These are phyloP conservation scores for Ploettnerulaceae sp. DNA, from an alignment of 2,329 filamentous ascomycete genomes.

Conservation along the genomic window DNA sequence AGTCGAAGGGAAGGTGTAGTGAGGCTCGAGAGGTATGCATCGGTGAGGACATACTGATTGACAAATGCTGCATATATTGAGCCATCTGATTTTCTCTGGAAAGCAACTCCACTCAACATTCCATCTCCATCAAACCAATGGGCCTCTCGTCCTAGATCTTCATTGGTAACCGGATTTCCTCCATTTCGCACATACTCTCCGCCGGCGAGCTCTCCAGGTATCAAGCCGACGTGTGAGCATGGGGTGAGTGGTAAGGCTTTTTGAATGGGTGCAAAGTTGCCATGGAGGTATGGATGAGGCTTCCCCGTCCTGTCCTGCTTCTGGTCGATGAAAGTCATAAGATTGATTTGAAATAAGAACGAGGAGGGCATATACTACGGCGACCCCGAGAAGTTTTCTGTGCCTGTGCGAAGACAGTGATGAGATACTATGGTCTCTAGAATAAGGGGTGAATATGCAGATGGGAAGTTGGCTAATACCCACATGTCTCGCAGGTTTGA, in stretches of 20 bases:
- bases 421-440: too few species aligned
- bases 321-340: conserved; percentile 26
- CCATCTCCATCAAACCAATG: conserved; percentile 76
- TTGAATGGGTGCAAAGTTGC: conserved; percentile 66
- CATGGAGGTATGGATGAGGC: conserved; percentile 48
- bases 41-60: conserved; percentile 65
- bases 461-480: too few species aligned
- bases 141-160: conserved; percentile 55
- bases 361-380: neutral
- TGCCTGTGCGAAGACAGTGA: too few species aligned
- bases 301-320: conserved; percentile 21
- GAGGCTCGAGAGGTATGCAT: conserved; percentile 54
- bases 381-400: too few species aligned
- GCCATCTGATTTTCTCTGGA: conserved; percentile 40
- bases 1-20: conserved; percentile 43
- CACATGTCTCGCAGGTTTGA: conserved; percentile 8
- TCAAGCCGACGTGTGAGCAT: conserved; percentile 52
- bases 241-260: conserved; percentile 49
- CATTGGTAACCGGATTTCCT: conserved; percentile 60
- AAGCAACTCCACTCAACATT: conserved; percentile 66
- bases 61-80: conserved; percentile 57
- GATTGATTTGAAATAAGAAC: conserved; percentile 21
- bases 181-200: conserved; percentile 71
- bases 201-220: conserved; percentile 61
- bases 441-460: too few species aligned